Conservation (phyloP, 2,329 filamentous ascomycete species). For the Biscogniauxia marginata region DNA sequence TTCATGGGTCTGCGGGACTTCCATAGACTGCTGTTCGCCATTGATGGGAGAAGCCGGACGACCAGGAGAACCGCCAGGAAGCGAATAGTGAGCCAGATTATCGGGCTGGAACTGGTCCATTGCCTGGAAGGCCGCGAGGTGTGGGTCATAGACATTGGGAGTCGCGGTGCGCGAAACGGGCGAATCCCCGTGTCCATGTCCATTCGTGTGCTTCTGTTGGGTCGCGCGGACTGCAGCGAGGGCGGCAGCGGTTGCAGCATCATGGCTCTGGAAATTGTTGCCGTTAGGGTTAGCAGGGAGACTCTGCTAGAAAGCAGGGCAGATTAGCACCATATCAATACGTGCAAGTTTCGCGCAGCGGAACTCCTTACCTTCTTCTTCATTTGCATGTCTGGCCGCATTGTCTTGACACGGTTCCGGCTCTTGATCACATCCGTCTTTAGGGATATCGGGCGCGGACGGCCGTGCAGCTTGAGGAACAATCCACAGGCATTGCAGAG, state of each 20-base stretch:
- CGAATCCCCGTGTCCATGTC: conserved; percentile 74
- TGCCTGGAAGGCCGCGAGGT: conserved; percentile 76
- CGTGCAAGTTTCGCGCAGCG: conserved; percentile 6
- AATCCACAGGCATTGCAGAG: conserved; percentile 98
- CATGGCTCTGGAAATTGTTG: conserved; percentile 55
- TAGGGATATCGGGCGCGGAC: conserved; percentile 87
- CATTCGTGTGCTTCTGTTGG: conserved; percentile 67
- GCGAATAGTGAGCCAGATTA: conserved; percentile 48
- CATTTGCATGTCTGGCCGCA: conserved; percentile 71
- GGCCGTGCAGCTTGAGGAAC: conserved; percentile 94
- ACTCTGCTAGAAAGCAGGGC: conserved; percentile 36
- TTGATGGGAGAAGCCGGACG: conserved; percentile 50
- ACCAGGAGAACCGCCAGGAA: conserved; percentile 53
- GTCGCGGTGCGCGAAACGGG: conserved; percentile 79
- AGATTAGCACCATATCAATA: neutral
- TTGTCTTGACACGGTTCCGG: conserved; percentile 94
- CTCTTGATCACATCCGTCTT: conserved; percentile 99
- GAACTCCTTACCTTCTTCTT: conserved; percentile 66
- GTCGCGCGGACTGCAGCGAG: conserved; percentile 55
- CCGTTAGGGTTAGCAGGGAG: conserved; percentile 51
- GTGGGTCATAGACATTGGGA: conserved; percentile 70
- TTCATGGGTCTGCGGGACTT: conserved; percentile 75
- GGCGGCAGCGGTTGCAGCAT: conserved; percentile 53
- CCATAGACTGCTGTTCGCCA: conserved; percentile 61
- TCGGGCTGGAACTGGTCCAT: conserved; percentile 68